Evolutionary conservation across 371 early-diverging fungal genomes (phyloP).

Genomic region (Cladochytrium tenue): DNA sequence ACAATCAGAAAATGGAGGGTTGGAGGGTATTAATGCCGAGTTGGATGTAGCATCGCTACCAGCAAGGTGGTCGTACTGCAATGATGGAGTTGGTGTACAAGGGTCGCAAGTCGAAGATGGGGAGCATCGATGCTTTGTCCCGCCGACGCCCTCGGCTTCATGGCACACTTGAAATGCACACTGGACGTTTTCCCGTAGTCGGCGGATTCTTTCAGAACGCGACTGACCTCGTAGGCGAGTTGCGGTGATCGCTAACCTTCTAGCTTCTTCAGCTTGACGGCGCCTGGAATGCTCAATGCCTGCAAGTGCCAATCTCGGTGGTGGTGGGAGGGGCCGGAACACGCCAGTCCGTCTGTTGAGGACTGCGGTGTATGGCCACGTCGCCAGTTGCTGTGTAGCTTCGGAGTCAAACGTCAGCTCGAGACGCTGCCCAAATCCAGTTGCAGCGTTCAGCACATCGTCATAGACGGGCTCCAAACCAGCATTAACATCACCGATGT

Average conservation of each 20-base stretch:
- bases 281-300: background rate
- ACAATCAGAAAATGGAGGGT: background rate
- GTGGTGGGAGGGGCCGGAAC: background rate
- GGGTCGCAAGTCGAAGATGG: no score
- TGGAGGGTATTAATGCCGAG: background rate
- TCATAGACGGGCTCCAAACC: background rate
- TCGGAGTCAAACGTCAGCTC: conserved; percentile 15
- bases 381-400: conserved; percentile 4
- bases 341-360: conserved; percentile 8
- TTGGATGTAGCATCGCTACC: no score
- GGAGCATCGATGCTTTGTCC: no score
- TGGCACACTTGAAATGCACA: conserved; percentile 46
- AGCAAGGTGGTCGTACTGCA: no score
- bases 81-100: no score
- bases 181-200: conserved; percentile 29
- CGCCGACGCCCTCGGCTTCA: conserved; percentile 35
- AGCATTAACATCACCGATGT: background rate
- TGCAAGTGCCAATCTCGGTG: background rate
- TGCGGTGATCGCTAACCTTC: background rate
- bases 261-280: background rate
- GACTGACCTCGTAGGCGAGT: background rate
- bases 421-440: background rate
- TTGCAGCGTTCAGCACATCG: background rate
- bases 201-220: background rate
- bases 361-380: conserved; percentile 11